Percentiles rank a stretch among this genome's conserved stretches.
Evolutionary conservation across 108 stramenopile species (phyloP).

Genomic region (Skeletonema potamos): DNA sequence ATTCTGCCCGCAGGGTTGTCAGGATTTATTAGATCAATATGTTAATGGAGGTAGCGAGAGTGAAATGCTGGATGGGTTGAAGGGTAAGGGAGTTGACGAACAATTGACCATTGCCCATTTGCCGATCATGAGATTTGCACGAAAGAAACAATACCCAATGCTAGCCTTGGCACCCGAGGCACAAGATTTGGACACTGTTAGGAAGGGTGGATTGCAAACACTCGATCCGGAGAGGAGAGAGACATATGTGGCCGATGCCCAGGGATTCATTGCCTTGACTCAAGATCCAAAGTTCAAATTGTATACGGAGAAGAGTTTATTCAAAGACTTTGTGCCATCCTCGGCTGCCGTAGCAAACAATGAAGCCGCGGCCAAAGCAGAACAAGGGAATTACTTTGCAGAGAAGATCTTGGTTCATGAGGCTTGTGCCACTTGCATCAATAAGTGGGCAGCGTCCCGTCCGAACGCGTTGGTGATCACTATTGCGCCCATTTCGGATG

Average conservation of each 20-base stretch:
- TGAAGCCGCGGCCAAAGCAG: slow-evolving; percentile 27
- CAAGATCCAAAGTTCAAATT: slow-evolving; percentile 74
- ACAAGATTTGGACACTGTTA: slow-evolving; percentile 56
- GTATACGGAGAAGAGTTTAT: slow-evolving; percentile 76
- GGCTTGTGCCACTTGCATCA: slow-evolving; percentile 63
- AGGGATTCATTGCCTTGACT: slow-evolving; percentile 76
- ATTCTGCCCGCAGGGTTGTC: slow-evolving; percentile 54
- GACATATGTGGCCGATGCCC: slow-evolving; percentile 67
- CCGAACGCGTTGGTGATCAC: slow-evolving; percentile 61
- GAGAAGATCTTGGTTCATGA: slow-evolving; percentile 81
- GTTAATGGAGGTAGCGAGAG: slow-evolving; percentile 6
- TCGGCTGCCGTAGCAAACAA: neutral
- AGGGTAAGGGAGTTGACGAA: slow-evolving; percentile 36
- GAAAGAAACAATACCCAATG: slow-evolving; percentile 38
- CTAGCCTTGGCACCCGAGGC: slow-evolving; percentile 68
- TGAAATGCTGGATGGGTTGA: slow-evolving; percentile 30
- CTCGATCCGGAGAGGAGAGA: slow-evolving; percentile 57
- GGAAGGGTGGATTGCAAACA: slow-evolving; percentile 61
- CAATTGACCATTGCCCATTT: slow-evolving; percentile 40
- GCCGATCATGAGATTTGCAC: slow-evolving; percentile 64
- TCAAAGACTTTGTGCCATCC: slow-evolving; percentile 67
- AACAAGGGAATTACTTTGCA: slow-evolving; percentile 67
- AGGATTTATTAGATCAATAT: slow-evolving; percentile 64
- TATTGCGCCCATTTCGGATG: slow-evolving; percentile 63
- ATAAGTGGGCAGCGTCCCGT: slow-evolving; percentile 55